Conservation (phyloP, 257 asterid genomes). For the Lycium ferocissimum region DNA sequence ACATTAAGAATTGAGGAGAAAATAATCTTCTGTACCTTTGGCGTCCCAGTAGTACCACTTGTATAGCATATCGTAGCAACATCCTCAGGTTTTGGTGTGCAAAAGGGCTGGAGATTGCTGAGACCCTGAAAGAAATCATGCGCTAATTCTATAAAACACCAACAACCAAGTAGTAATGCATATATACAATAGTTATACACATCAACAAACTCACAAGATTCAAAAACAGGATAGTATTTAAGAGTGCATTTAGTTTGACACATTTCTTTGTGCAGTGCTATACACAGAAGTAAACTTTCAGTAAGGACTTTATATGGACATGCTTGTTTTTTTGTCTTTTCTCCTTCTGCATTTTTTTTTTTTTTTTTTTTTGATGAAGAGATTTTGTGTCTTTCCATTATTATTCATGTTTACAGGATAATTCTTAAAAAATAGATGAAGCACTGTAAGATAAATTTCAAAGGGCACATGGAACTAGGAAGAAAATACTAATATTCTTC, state of each 20-base stretch:
- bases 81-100: slow-evolving; percentile 81
- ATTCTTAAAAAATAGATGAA: neutral
- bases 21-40: slow-evolving; percentile 59
- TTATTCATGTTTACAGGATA: neutral
- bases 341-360: no score
- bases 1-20: neutral
- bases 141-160: neutral
- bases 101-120: slow-evolving; percentile 66
- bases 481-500: neutral
- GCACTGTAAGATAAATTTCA: neutral
- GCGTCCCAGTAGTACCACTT: slow-evolving; percentile 97
- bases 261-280: neutral
- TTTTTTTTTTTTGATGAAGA: neutral
- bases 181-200: neutral
- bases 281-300: neutral
- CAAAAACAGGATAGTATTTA: neutral
- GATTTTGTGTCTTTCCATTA: neutral
- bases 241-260: neutral
- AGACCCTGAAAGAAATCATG: slow-evolving; percentile 55
- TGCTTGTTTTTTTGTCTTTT: neutral
- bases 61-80: slow-evolving; percentile 88
- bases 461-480: neutral
- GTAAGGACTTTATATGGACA: neutral
- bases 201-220: neutral
- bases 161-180: neutral